phyloP scores from a whole-genome alignment of 106 monocot genomes.

The Phalaenopsis aphrodite region DNA sequence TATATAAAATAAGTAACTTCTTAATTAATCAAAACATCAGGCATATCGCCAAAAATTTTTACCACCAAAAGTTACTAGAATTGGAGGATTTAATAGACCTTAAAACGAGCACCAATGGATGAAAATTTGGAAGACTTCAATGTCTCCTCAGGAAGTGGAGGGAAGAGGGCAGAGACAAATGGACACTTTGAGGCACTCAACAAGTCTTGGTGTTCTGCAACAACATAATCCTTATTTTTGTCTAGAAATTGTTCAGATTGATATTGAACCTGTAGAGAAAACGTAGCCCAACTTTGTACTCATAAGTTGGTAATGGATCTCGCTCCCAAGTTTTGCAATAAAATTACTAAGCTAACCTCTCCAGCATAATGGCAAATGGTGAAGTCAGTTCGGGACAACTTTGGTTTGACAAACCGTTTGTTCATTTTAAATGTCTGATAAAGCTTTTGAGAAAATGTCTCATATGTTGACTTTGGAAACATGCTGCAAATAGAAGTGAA shows the following conservation, averaged over 20 bases:
- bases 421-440: constrained; percentile 86
- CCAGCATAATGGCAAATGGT: constrained; percentile 95
- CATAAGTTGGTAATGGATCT: background rate
- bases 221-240: constrained; percentile 98
- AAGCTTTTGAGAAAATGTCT: constrained; percentile 95
- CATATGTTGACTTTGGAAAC: constrained; percentile 98
- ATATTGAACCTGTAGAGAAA: constrained; percentile 64
- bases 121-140: constrained; percentile 93
- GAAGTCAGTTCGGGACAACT: constrained; percentile 87
- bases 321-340: background rate
- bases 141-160: constrained; percentile 59
- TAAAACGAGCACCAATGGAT: constrained; percentile 94
- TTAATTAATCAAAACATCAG: background rate
- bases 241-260: constrained; percentile 94
- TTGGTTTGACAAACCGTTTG: constrained; percentile 93
- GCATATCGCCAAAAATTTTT: background rate
- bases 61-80: background rate
- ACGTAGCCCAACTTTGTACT: background rate
- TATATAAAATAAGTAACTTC: background rate
- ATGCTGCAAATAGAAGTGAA: constrained; percentile 42
- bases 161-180: constrained; percentile 86
- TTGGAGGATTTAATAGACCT: constrained; percentile 30
- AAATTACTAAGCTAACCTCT: constrained; percentile 36
- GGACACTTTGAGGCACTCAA: constrained; percentile 78
- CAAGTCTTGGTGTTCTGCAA: constrained; percentile 91